Conservation (phyloP, 352 stramenopile genomes). For the Phytophthora citrophthora region DNA sequence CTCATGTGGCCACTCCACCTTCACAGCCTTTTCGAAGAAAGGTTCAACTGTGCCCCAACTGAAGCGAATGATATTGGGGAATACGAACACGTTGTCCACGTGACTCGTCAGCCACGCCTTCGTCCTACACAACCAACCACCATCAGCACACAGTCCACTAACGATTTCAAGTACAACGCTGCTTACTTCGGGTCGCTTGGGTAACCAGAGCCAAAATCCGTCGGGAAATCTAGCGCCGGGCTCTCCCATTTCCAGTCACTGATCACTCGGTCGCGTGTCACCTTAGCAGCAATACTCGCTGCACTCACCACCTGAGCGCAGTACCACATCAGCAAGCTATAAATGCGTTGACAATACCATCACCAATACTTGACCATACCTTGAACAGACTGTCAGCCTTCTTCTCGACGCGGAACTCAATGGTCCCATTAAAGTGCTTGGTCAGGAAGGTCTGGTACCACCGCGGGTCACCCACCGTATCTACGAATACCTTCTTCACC, state of each 20-base stretch:
- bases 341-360: too few relatives aligned
- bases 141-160: not conserved
- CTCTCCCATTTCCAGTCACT: slow-evolving; percentile 92
- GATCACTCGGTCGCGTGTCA: slow-evolving; percentile 91
- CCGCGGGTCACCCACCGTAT: slow-evolving; percentile 94
- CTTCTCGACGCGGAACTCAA: slow-evolving; percentile 96
- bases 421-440: slow-evolving; percentile 87
- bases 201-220: slow-evolving; percentile 91
- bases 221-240: slow-evolving; percentile 57
- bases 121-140: slow-evolving; percentile 44
- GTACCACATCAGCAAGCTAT: not conserved
- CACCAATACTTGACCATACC: slow-evolving; percentile 24
- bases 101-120: slow-evolving; percentile 89
- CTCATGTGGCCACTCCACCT: slow-evolving; percentile 74
- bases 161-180: not conserved
- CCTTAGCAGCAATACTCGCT: slow-evolving; percentile 94
- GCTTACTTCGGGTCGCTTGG: slow-evolving; percentile 91
- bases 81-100: slow-evolving; percentile 91
- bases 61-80: slow-evolving; percentile 93
- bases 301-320: slow-evolving; percentile 82
- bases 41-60: slow-evolving; percentile 90
- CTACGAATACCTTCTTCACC: slow-evolving; percentile 92
- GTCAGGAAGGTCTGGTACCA: slow-evolving; percentile 93
- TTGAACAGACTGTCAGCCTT: slow-evolving; percentile 97
- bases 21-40: slow-evolving; percentile 55